Base-by-base conservation (phyloP, 768 basidiomycete species). In the Suillus sp. region DNA sequence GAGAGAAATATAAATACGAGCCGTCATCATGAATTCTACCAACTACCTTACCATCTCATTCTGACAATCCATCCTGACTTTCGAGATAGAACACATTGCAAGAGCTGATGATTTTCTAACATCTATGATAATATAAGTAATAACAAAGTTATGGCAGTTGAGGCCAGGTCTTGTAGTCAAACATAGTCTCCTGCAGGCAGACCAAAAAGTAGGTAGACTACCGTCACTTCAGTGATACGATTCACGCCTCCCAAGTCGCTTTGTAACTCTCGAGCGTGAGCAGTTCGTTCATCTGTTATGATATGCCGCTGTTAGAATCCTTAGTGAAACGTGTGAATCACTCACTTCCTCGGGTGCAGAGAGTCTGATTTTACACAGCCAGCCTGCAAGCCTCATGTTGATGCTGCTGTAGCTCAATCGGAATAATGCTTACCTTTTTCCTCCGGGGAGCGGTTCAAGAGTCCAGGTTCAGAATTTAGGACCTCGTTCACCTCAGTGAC, bases 361-460 rank as follows among this genome's bases (percentile, higher is more conserved):
- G 51, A 97, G 75, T 74, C 90, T 86, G 70, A 99, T 89, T 81
- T 93, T 96, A 87, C 91, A 95, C 53, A 99, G 86, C 96, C 96
- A 99, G 62, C 96, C 96, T 98, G 66, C 8, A 34, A 37, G 27
- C 6, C 27, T 11, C 18, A 30, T 47, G 16, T 59, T 59, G 64
- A 57, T 25, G 4, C 20, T 20, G 50, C 30, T 62, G 38, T 62
- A 53, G 35, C 18, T 45, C 11, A 27, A 48, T 50, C 43, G 3
- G 14, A 13, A 50, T 22, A 10, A 32, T 37, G 67, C 83, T 68
- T 67, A 95, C 96, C 96, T 72, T 92, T 80, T 30, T 85, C 83
- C 72, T 96, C 91, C 0, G 95, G 86, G 11, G 88, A 88, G 75
- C 93, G 93, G 84, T 99, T 99, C 58, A 99, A 79, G 47, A 98